Evolutionary conservation across 108 stramenopile genomes (phyloP).

Genomic region (Licmophora abbreviata): DNA sequence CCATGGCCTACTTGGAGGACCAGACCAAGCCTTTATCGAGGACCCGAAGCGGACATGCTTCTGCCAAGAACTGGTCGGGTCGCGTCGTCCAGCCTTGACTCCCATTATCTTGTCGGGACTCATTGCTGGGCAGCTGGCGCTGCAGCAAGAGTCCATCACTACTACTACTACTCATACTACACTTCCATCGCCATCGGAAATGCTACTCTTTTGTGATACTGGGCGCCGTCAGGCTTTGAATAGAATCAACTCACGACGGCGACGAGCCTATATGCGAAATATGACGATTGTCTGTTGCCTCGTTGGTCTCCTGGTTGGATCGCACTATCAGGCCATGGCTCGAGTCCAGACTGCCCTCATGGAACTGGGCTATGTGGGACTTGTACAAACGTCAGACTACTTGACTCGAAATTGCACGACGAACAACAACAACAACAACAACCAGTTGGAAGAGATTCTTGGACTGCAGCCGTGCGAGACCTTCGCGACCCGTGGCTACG

Average conservation of each 20-base stretch:
- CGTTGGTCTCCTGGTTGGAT: slow-evolving; percentile 4
- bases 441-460: background rate
- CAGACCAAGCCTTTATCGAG: too few species aligned
- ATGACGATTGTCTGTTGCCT: slow-evolving; percentile 11
- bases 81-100: too few species aligned
- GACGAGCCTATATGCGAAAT: slow-evolving; percentile 12
- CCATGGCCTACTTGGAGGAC: too few species aligned
- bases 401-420: background rate
- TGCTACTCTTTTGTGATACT: slow-evolving; percentile 16
- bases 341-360: background rate
- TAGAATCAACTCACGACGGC: slow-evolving; percentile 5
- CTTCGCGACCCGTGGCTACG: background rate
- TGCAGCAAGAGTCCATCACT: background rate
- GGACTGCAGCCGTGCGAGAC: background rate
- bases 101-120: slow-evolving; percentile 33
- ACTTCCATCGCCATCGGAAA: slow-evolving; percentile 13
- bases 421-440: background rate
- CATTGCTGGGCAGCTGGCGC: background rate
- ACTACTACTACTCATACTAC: slow-evolving; percentile 1
- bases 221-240: slow-evolving; percentile 22
- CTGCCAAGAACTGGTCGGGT: too few species aligned
- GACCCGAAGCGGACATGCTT: too few species aligned
- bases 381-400: background rate
- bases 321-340: background rate
- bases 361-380: slow-evolving; percentile 9